These are phyloP conservation scores for Hemisphaericaspora subhashii DNA, from an alignment of 1,139 yeast genomes.

Conservation along the genomic window DNA sequence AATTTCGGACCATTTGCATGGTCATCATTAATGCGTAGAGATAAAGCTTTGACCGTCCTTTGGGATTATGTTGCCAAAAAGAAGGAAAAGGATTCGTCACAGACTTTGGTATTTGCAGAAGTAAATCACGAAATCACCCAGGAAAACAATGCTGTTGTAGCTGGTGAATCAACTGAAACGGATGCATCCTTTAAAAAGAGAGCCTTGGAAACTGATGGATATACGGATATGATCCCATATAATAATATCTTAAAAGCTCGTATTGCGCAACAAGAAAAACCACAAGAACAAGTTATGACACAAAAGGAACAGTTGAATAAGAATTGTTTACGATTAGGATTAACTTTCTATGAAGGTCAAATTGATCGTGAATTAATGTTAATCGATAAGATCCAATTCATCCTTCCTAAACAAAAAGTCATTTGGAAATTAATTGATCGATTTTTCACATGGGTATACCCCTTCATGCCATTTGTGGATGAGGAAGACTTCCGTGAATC, in stretches of 20 bases:
- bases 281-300: conserved; percentile 1
- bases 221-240: conserved; percentile 38
- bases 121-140: conserved; percentile 22
- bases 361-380: conserved; percentile 32
- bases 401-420: conserved; percentile 33
- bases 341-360: conserved; percentile 30
- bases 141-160: conserved; percentile 26
- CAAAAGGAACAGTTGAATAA: conserved; percentile 16
- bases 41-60: conserved; percentile 38
- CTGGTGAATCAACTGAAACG: conserved; percentile 15
- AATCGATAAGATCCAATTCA: conserved; percentile 30
- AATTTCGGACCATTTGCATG: conserved; percentile 53
- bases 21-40: conserved; percentile 49
- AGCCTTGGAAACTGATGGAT: conserved; percentile 37
- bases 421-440: conserved; percentile 33
- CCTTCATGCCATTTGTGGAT: conserved; percentile 40
- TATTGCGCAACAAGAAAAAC: conserved; percentile 10
- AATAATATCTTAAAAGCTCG: conserved; percentile 24
- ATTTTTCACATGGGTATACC: conserved; percentile 33
- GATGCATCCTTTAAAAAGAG: conserved; percentile 28
- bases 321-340: conserved; percentile 26
- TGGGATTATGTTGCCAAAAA: conserved; percentile 32
- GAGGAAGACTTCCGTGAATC: conserved; percentile 25
- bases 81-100: conserved; percentile 24
- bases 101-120: conserved; percentile 20